These are phyloP conservation scores for Tuber umbilicatum DNA, from an alignment of 495 filamentous ascomycete genomes.

Conservation along the genomic window DNA sequence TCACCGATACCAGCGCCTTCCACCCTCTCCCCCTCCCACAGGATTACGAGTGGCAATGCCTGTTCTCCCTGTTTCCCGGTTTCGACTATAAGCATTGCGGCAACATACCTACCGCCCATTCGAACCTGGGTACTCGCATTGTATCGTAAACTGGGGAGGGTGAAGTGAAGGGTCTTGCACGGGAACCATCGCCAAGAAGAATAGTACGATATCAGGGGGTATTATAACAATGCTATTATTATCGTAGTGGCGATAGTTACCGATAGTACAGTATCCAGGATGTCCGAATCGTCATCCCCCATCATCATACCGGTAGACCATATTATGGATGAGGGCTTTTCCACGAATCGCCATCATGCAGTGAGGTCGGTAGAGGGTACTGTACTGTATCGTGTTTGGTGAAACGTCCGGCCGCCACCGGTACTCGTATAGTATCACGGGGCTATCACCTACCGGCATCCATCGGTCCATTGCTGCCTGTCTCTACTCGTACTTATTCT, in stretches of 20 bases:
- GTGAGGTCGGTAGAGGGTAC: neutral
- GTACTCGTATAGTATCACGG: no score
- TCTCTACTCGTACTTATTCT: neutral
- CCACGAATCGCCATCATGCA: no score
- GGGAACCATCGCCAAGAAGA: neutral
- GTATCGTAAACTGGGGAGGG: neutral
- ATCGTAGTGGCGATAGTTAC: neutral
- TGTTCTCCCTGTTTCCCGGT: neutral
- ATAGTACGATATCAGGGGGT: no score
- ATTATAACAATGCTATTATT: no score
- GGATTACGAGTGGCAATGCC: neutral
- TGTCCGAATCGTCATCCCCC: neutral
- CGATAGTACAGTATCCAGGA: neutral
- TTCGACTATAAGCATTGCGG: neutral
- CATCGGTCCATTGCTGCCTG: neutral
- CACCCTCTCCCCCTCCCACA: neutral
- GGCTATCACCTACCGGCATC: neutral
- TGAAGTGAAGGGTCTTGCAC: neutral
- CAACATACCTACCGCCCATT: neutral
- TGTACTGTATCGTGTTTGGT: neutral
- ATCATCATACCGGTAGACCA: neutral
- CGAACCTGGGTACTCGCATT: neutral
- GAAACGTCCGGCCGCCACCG: neutral
- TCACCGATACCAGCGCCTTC: no score
- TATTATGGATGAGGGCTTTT: neutral